Base-by-base conservation (phyloP, 1,284 basidiomycete genomes). In the Cryptococcus maquisensis region DNA sequence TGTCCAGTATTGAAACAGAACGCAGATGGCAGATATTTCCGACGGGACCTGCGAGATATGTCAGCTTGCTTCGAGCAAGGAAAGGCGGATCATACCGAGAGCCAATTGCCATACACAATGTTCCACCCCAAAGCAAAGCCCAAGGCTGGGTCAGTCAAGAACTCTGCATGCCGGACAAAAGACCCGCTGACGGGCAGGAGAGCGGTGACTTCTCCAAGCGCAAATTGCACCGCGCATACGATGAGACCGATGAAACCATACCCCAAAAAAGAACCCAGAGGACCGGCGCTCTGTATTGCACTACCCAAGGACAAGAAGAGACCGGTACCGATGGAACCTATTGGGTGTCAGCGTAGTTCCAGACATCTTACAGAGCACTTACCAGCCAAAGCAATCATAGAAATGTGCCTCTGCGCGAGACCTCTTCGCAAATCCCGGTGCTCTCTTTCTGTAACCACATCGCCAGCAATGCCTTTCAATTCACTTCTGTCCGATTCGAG, bases 261-360 rank as follows among this genome's bases (percentile, higher is more conserved):
- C 13, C 46, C 52, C 23, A 54, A 32, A 4, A 54, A 24, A 18
- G 75, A 68, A 52, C 74, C 75, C 42, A 74, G 61, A 9, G 78
- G 78, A n/a, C 77, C 78, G 26, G 73, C 76, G 10, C 56, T 63
- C 16, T 67, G 56, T n/a, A 80, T 67, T 3, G 73, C 68, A 40
- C 79, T 74, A 12, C 88, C 89, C 7, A 87, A 85, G 54, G 87
- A 87, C 48, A 91, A 79, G 78, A 91, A 90, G 26, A 89, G 79
- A 67, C 87, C 86, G 0, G 86, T 88, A n/a, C 63, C 63, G 37
- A 64, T 61, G 3, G 62, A 51, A 26, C 62, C 59, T 61, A 46
- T 23, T 48, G 26, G 24, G 21, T 36, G 37, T 36, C 28, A 49
- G 18, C 8, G 41, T 28, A 8, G 7, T 28, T 9, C 36, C 45